Percentiles rank a stretch among this genome's conserved stretches.
Conservation (phyloP, 805 yeast genomes). For the Candida pini region DNA sequence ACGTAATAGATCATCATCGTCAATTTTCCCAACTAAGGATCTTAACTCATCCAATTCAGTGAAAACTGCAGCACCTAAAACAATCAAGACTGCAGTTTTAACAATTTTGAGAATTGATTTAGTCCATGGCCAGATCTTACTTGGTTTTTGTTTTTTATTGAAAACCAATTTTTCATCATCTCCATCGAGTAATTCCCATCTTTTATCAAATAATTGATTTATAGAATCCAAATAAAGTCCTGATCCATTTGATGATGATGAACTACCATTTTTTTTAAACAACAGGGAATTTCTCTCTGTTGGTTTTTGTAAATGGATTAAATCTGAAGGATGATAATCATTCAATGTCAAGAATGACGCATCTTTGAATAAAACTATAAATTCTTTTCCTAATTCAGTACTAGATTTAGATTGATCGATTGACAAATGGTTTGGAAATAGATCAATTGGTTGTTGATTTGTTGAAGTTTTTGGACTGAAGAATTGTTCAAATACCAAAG, state of each 20-base stretch:
- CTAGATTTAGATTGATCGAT: background rate
- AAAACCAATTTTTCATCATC: conserved; percentile 38
- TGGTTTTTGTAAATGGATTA: conserved; percentile 1
- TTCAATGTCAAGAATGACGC: conserved; percentile 26
- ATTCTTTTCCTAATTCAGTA: conserved; percentile 10
- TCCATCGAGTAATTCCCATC: conserved; percentile 55
- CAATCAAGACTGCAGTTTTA: conserved; percentile 23
- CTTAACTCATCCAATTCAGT: conserved; percentile 15
- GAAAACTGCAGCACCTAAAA: conserved; percentile 16
- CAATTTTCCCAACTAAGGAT: conserved; percentile 22
- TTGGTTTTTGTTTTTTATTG: conserved; percentile 26
- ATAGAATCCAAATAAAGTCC: conserved; percentile 31
- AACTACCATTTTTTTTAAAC: too few relatives aligned
- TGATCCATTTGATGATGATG: conserved; percentile 27
- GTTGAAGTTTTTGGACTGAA: background rate
- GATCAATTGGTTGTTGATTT: conserved; percentile 6
- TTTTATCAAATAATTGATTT: conserved; percentile 36
- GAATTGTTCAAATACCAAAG: conserved; percentile 21
- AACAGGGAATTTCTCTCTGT: conserved; percentile 9
- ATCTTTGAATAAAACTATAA: conserved; percentile 19
- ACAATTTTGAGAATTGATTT: conserved; percentile 25
- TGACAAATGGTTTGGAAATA: conserved; percentile 12
- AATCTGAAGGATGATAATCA: conserved; percentile 4
- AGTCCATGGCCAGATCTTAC: conserved; percentile 8
- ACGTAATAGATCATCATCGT: conserved; percentile 5